Evolutionary conservation across 129 eudicot species (phyloP), one percentile per base, ranked within the genome.

Genomic region (Saposhnikovia divaricata): DNA sequence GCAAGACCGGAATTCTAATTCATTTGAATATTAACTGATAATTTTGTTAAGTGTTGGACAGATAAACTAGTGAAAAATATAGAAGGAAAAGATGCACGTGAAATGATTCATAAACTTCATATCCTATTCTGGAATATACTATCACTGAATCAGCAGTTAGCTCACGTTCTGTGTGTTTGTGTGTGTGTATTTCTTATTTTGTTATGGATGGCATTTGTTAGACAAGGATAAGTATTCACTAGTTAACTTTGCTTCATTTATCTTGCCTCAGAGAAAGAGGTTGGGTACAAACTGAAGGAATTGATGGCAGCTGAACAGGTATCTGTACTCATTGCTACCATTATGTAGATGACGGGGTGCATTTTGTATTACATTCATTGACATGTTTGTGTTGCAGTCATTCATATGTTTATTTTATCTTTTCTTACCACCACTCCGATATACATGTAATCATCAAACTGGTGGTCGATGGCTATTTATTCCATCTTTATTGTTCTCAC

Each of bases 231-330:
- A 0, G 42, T 68, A 14, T 68, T 66, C 42, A 31, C 40, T 68
- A 31, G 27, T 31, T 68, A 68, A 31, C 75, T 61, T 43, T 65
- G 37, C 34, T 19, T 50, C 51, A 10, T 86, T 53, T 34, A 74
- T 78, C 63, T 48, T 83, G 44, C 82, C 50, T 63, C 87, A 93
- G 98, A 88, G 86, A 84, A 89, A 82, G 91, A 85, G 80, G 78
- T 84, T 55, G 82, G 84, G 68, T 25, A 37, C 76, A 87, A 83
- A 75, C 81, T 93, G 90, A 85, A 87, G 38, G 84, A 84, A 78
- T 43, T 82, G 83, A 74, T 91, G 44, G 87, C 91, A 78, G 92
- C 86, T 77, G 97, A 93, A 83, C 83, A 85, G 97, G 98, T 91
- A 85, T 75, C 40, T 53, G 31, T 74, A 44, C 61, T 68, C 19